Conservation (phyloP, 192 early-diverging fungal species). For the Coemansia sp. region DNA sequence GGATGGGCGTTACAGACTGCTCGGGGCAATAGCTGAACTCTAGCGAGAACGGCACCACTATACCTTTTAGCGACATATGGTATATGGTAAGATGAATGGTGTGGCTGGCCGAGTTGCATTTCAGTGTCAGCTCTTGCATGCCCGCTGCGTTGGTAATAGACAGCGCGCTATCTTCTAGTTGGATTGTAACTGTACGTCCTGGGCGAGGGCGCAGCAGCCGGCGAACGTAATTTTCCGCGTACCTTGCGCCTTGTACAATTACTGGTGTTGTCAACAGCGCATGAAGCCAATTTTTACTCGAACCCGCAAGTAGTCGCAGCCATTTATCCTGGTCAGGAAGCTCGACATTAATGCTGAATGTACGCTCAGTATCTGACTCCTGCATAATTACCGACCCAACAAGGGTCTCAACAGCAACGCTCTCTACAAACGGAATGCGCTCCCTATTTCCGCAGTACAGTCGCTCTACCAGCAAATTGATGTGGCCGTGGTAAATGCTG, state of each 20-base stretch:
- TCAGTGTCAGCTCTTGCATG: not conserved
- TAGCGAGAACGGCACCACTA: not conserved
- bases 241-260: constrained; percentile 72
- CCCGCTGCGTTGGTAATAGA: not conserved
- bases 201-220: constrained; percentile 62
- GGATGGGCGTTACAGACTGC: not conserved
- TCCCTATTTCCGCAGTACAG: constrained; percentile 63
- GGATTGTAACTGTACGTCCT: constrained; percentile 43
- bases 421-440: constrained; percentile 62
- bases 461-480: constrained; percentile 67
- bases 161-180: not conserved
- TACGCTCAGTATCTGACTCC: too few relatives aligned
- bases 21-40: not conserved
- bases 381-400: too few relatives aligned
- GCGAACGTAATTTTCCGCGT: constrained; percentile 58
- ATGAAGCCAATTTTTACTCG: constrained; percentile 72
- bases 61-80: not conserved
- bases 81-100: not conserved
- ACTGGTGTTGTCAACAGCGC: constrained; percentile 69
- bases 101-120: not conserved
- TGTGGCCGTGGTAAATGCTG: constrained; percentile 76
- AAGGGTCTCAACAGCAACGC: too few relatives aligned
- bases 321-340: constrained; percentile 45
- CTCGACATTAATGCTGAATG: not conserved
- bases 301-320: constrained; percentile 68